These are phyloP conservation scores for Lithospermum erythrorhizon DNA, from an alignment of 257 asterid genomes.

Conservation along the genomic window DNA sequence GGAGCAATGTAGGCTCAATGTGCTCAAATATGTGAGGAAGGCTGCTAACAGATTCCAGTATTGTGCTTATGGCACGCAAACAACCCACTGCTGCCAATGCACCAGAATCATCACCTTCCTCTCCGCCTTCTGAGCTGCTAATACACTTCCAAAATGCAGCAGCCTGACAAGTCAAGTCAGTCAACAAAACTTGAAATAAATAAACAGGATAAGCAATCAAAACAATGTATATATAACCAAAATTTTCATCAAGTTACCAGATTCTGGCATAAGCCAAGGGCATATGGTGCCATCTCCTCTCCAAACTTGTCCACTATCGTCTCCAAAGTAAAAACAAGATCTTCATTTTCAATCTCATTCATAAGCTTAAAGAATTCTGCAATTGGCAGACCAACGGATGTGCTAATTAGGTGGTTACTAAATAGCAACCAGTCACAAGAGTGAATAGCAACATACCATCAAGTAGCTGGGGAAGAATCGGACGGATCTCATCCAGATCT, in stretches of 20 bases:
- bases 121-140: slow-evolving; percentile 83
- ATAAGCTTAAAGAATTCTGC: slow-evolving; percentile 93
- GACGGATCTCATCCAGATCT: slow-evolving; percentile 86
- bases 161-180: slow-evolving; percentile 43
- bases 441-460: slow-evolving; percentile 49
- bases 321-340: slow-evolving; percentile 95
- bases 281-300: slow-evolving; percentile 99
- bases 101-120: slow-evolving; percentile 96
- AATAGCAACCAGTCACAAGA: slow-evolving; percentile 2
- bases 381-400: slow-evolving; percentile 7
- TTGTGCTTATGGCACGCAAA: slow-evolving; percentile 97
- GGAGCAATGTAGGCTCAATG: slow-evolving; percentile 83
- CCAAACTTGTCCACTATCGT: slow-evolving; percentile 98
- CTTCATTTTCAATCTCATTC: slow-evolving; percentile 99
- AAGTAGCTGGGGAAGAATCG: slow-evolving; percentile 86
- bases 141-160: slow-evolving; percentile 98
- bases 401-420: slow-evolving; percentile 4
- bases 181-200: not conserved
- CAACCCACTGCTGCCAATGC: slow-evolving; percentile 99
- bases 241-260: slow-evolving; percentile 36
- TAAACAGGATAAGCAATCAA: not conserved
- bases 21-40: slow-evolving; percentile 80
- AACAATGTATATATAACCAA: slow-evolving; percentile 3
- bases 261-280: slow-evolving; percentile 96
- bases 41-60: slow-evolving; percentile 89